Conservation (phyloP, 2,329 filamentous ascomycete genomes). For the Xylaria hypoxylon region DNA sequence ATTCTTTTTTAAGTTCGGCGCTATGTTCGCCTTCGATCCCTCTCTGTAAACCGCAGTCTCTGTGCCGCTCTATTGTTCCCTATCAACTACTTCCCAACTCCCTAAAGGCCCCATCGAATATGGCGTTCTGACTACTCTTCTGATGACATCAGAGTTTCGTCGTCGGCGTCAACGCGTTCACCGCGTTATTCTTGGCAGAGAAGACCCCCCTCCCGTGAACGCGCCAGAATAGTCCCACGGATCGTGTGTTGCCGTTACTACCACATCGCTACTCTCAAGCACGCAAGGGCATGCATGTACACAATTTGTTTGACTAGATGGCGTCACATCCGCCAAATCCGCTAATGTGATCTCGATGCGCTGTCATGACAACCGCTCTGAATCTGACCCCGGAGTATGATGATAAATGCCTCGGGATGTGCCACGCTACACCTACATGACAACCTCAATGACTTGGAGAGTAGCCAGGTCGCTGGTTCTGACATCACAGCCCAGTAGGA, state of each 20-base stretch:
- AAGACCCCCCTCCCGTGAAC: neutral
- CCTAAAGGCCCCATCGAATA: neutral
- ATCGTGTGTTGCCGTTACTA: constrained; percentile 1
- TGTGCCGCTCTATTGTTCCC: neutral
- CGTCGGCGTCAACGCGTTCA: neutral
- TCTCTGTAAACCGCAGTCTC: neutral
- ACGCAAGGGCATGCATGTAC: constrained; percentile 62
- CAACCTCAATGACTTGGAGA: constrained; percentile 76
- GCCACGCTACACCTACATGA: constrained; percentile 69
- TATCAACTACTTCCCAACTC: neutral
- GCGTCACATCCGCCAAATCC: constrained; percentile 50
- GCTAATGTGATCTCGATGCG: constrained; percentile 28
- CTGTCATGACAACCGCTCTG: constrained; percentile 1
- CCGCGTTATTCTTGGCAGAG: constrained; percentile 4
- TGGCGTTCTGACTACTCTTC: neutral
- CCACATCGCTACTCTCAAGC: neutral
- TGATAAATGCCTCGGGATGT: constrained; percentile 13
- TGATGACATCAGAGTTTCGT: constrained; percentile 3
- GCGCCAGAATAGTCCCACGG: neutral
- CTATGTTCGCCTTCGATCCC: neutral
- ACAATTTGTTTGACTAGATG: constrained; percentile 58
- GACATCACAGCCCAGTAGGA: constrained; percentile 70
- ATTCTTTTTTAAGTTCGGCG: constrained; percentile 7
- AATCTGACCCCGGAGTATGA: neutral
- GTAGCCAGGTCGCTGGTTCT: constrained; percentile 76